Percentiles rank a stretch among this genome's conserved stretches.
Evolutionary conservation across 768 basidiomycete genomes (phyloP).

Genomic region (Lentinus brumalis): DNA sequence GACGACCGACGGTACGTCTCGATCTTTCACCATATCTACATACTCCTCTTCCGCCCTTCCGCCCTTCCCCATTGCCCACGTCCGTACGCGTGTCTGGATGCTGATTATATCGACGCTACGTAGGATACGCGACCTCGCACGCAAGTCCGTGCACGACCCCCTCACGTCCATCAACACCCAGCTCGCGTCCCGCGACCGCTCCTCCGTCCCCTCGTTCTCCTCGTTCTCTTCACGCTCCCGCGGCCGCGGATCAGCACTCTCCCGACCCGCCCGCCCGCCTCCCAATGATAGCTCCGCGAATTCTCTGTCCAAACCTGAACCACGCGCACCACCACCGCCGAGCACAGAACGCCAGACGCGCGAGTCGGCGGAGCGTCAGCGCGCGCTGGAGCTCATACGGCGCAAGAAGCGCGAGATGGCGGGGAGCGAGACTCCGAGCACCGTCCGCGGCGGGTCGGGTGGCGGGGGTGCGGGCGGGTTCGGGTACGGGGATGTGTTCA

Average conservation of each 20-base stretch:
- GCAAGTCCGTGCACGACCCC: slow-evolving; percentile 69
- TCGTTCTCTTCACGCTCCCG: slow-evolving; percentile 17
- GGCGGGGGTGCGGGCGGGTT: slow-evolving; percentile 39
- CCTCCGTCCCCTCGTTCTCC: slow-evolving; percentile 21
- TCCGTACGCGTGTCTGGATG: too few species aligned
- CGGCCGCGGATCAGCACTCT: slow-evolving; percentile 2
- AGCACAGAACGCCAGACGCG: slow-evolving; percentile 60
- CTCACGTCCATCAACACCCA: slow-evolving; percentile 73
- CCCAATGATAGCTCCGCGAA: too few species aligned
- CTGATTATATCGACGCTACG: neutral
- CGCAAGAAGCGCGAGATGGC: slow-evolving; percentile 65
- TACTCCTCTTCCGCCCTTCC: too few species aligned
- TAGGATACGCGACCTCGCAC: slow-evolving; percentile 64
- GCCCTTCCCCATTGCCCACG: too few species aligned
- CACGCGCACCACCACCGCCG: neutral
- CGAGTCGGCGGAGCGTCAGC: slow-evolving; percentile 74
- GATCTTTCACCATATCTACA: neutral
- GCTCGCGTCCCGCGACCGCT: slow-evolving; percentile 44
- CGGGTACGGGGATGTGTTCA: slow-evolving; percentile 72
- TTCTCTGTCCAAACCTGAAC: too few species aligned
- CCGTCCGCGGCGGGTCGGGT: slow-evolving; percentile 50
- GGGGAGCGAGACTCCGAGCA: slow-evolving; percentile 72
- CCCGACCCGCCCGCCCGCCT: too few species aligned
- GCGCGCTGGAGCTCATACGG: slow-evolving; percentile 70
- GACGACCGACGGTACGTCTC: slow-evolving; percentile 29